Base-by-base conservation (phyloP, 140 eudicot genomes). In the Erigeron philadelphicus region DNA sequence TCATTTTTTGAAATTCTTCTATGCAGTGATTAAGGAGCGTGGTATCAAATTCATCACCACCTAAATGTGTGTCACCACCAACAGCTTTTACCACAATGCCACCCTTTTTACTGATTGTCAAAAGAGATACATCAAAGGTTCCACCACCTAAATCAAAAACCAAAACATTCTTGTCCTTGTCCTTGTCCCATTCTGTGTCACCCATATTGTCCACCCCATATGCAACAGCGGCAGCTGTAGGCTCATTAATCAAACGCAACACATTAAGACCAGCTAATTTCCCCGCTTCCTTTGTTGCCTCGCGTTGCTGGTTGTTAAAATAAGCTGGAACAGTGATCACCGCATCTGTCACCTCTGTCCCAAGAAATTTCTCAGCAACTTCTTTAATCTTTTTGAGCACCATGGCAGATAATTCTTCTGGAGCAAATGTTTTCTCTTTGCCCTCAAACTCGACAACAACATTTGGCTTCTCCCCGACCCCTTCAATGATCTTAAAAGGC, bases 201-300 rank as follows among this genome's bases (percentile, higher is more conserved):
- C 17, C 4, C 44, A 5, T 59, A 13, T 59, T 59, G 45, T 59
- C 64, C 4, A 59, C 9, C 25, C 64, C 17, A 31, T 25, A 59
- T 11, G 64, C 64, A 59, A 59, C 9, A 11, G 64, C 18, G 2
- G 64, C 44, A 21, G 18, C 45, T 11, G 64, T 59, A 59, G 64
- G 64, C 45, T 59, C 45, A 11, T 59, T 25, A 31, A 59, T 6
- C 3, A 59, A 59, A 59, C 44, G 45, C 64, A 59, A 6, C 9
- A 59, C 45, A 59, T 31, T 31, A 1, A 59, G 45, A 16, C 64
- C 64, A 0, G 45, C 64, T 5, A 59, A 5, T 3, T 16, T 25
- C 6, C 64, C 64, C 12, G 64, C 64, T 59, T 59, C 64, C 18
- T 59, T 59, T 25, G 64, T 59, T 59, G 64, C 64, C 18, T 25